Evolutionary conservation across 495 filamentous ascomycete species (phyloP), one percentile per base, ranked within the genome.

Genomic region (Penicillium cinerascens): DNA sequence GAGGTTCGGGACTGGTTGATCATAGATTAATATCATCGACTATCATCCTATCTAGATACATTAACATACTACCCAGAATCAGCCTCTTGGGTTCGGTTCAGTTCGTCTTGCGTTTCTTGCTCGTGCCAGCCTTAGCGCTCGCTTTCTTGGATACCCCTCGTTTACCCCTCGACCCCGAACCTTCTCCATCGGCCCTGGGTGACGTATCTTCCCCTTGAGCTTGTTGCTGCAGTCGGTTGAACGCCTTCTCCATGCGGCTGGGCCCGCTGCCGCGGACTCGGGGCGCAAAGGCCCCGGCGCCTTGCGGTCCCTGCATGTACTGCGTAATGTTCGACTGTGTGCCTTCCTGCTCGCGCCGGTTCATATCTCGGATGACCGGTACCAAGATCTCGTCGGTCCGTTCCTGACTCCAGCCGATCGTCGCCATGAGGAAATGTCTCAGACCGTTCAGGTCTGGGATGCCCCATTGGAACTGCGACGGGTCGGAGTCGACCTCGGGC

Each of bases 291-390:
- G 83, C 84, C 43, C 87, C 85, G 35, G 75, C 76, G 0, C 86
- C 86, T 0, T 82, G 81, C 3, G 69, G 70, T 1, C 85, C 83
- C 18, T 77, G 73, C 67, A 97, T 93, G 64, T 83, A 98, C 21
- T 83, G 78, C n/a, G 93, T 98, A 56, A 98, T 95, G 65, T 97
- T 98, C 26, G 82, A 84, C 76, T 98, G 93, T 17, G 92, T 96
- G 1, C 95, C 93, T 67, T 97, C 93, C 11, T 79, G 77, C 52
- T 87, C 85, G 29, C 92, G 75, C 2, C 81, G 79, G 67, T 97
- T 97, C 89, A 97, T 95, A 64, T 97, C 95, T 42, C 83, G 77
- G 29, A 98, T 90, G 0, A 98, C 95, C 0, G 93, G 93, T 9
- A 97, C 88, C 3, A 98, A 80, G 2, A 97, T 87, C 64, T 97